phyloP scores from a whole-genome alignment of 176 grass and related monocot species.

The Musa acuminata region DNA sequence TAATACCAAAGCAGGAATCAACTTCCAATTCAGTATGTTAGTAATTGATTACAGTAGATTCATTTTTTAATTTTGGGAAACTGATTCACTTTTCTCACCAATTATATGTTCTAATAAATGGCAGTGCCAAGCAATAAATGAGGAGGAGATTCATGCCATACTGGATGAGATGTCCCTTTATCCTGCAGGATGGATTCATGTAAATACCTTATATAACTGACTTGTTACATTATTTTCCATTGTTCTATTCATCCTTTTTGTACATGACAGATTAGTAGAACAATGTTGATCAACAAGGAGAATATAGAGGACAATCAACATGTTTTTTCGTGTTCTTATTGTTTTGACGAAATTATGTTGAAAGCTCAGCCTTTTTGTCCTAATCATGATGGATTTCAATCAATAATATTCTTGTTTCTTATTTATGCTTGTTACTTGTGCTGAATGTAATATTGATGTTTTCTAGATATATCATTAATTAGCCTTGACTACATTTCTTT shows the following conservation, averaged over 20 bases:
- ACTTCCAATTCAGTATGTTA: conserved; percentile 94
- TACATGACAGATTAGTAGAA: background rate
- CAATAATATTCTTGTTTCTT: background rate
- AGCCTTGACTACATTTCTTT: conserved; percentile 1
- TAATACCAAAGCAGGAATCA: conserved; percentile 89
- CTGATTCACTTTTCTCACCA: background rate
- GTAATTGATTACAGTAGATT: conserved; percentile 15
- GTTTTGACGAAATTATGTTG: background rate
- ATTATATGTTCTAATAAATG: conserved; percentile 7
- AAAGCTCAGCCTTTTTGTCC: background rate
- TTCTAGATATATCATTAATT: conserved; percentile 3
- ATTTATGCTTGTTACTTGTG: background rate
- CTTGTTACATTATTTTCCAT: background rate
- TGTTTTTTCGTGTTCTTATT: background rate
- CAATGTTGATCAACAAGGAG: no score
- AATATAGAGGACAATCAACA: no score
- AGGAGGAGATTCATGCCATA: conserved; percentile 89
- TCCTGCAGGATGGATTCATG: conserved; percentile 96
- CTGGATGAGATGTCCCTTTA: conserved; percentile 76
- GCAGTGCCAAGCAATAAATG: conserved; percentile 84
- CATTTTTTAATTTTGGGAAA: conserved; percentile 3
- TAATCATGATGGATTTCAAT: no score
- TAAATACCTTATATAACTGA: conserved; percentile 22
- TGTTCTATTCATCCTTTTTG: background rate
- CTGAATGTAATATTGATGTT: background rate